Conservation (phyloP, 345 rosid species). For the Iberis pinnata region DNA sequence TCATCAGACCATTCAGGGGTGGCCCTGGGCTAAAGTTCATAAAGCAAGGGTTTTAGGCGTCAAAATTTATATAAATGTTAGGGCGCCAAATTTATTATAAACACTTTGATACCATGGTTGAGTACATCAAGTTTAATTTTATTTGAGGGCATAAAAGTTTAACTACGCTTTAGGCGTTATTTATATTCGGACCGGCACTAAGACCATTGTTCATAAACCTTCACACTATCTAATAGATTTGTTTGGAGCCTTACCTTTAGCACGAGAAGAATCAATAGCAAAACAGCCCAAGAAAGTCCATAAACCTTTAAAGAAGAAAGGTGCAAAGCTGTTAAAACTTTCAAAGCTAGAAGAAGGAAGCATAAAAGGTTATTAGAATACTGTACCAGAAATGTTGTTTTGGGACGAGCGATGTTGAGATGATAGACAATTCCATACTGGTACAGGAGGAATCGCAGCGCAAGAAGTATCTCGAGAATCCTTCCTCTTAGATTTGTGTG, state of each 20-base stretch:
- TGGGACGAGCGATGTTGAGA: constrained; percentile 67
- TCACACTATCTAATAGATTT: background rate
- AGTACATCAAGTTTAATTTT: no score
- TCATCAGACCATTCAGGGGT: background rate
- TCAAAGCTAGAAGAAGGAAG: background rate
- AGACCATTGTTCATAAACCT: background rate
- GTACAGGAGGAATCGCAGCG: constrained; percentile 71
- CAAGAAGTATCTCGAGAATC: constrained; percentile 69
- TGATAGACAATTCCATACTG: constrained; percentile 97
- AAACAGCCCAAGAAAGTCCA: constrained; percentile 78
- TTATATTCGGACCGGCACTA: no score
- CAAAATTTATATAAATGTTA: no score
- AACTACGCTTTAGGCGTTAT: no score
- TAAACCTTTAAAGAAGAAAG: constrained; percentile 52
- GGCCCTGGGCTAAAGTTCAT: no score
- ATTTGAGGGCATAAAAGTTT: no score
- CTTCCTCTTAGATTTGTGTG: constrained; percentile 61
- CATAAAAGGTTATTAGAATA: background rate
- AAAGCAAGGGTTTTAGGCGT: no score
- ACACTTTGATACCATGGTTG: no score
- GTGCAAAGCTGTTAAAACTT: background rate
- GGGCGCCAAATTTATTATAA: no score
- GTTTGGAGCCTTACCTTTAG: constrained; percentile 54
- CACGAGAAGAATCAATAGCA: constrained; percentile 55
- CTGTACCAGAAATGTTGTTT: constrained; percentile 57